These are phyloP conservation scores for Ceratobasidium theobromae DNA, from an alignment of 1,284 basidiomycete genomes.

Conservation along the genomic window DNA sequence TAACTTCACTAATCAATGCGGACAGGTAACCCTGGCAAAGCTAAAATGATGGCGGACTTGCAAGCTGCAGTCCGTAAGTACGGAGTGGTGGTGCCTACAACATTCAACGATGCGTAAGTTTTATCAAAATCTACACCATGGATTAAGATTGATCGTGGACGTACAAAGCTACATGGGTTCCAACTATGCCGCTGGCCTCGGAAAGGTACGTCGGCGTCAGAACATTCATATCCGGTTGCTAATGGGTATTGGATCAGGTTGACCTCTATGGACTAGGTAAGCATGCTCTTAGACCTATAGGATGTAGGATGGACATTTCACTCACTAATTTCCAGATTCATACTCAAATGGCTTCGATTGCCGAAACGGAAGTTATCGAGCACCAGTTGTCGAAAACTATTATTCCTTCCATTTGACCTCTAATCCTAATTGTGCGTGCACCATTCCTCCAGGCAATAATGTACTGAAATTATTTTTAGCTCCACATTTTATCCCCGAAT, in stretches of 20 bases:
- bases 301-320: not conserved
- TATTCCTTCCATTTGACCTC: constrained; percentile 54
- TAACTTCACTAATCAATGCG: not conserved
- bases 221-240: not conserved
- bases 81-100: constrained; percentile 60
- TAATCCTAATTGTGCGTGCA: constrained; percentile 25
- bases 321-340: not conserved
- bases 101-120: constrained; percentile 18
- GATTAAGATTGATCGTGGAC: constrained; percentile 56
- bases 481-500: constrained; percentile 66
- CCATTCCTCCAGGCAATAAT: constrained; percentile 54
- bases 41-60: constrained; percentile 67
- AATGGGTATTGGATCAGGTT: constrained; percentile 39
- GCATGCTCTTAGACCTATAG: constrained; percentile 53
- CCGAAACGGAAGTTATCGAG: constrained; percentile 61
- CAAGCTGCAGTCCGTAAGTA: constrained; percentile 57
- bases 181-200: constrained; percentile 66
- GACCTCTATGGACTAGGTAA: constrained; percentile 60
- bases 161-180: constrained; percentile 55
- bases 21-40: constrained; percentile 42
- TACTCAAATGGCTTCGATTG: constrained; percentile 59
- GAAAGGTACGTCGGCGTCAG: constrained; percentile 27
- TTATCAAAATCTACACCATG: not conserved
- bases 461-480: not conserved
- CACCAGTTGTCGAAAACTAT: constrained; percentile 56